Percentiles rank a stretch among this genome's conserved stretches.
Evolutionary conservation across 441 rosid genomes (phyloP).

Genomic region (Erodium texanum): DNA sequence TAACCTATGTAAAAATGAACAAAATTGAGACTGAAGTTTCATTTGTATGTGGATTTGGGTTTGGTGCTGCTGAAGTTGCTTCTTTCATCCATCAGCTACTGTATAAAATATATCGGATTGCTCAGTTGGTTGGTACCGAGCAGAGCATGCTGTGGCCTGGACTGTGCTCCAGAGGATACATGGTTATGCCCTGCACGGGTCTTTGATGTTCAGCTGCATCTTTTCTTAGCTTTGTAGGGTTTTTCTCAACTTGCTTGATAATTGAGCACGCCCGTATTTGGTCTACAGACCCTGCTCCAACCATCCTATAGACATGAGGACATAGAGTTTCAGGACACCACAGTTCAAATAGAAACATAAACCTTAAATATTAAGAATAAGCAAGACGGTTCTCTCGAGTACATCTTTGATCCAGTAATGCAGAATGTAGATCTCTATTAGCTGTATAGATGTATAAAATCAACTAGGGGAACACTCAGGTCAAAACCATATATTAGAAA

Average conservation of each 20-base stretch:
- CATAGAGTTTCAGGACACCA: neutral
- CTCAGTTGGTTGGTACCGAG: constrained; percentile 33
- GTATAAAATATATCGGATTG: too few species aligned
- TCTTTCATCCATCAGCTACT: too few species aligned
- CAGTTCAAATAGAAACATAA: neutral
- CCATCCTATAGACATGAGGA: constrained; percentile 41
- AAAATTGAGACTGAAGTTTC: neutral
- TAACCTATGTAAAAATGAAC: neutral
- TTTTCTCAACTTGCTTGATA: constrained; percentile 43
- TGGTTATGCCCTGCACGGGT: constrained; percentile 45
- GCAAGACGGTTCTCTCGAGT: too few species aligned
- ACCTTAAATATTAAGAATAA: too few species aligned
- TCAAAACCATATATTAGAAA: too few species aligned
- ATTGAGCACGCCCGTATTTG: constrained; percentile 56
- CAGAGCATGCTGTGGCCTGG: constrained; percentile 80
- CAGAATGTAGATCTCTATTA: too few species aligned
- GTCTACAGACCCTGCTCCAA: constrained; percentile 63
- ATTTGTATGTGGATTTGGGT: too few species aligned
- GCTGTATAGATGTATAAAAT: too few species aligned
- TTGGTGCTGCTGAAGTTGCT: too few species aligned
- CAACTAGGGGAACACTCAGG: too few species aligned
- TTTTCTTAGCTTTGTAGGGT: constrained; percentile 36
- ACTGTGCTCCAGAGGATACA: constrained; percentile 76
- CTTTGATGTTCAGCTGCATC: constrained; percentile 49
- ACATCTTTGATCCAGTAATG: too few species aligned